Evolutionary conservation across 805 yeast genomes (phyloP).

Genomic region (Teunomyces lycoperdinae): DNA sequence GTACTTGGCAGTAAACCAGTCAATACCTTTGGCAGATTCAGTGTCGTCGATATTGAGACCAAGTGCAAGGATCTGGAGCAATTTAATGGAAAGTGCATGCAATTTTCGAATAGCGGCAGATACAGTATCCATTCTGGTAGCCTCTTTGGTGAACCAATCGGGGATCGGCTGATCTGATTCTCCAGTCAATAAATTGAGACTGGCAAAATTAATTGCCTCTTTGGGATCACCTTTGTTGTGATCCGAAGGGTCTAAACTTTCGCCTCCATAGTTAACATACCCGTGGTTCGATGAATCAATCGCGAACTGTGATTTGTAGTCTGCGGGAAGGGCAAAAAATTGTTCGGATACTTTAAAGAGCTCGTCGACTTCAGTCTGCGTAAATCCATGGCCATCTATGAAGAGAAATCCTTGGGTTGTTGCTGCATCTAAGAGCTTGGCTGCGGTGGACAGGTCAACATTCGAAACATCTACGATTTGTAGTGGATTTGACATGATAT

Average conservation of each 20-base stretch:
- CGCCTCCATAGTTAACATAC: constrained; percentile 54
- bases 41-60: constrained; percentile 60
- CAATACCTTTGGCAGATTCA: constrained; percentile 28
- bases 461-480: constrained; percentile 58
- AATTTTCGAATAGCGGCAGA: constrained; percentile 40
- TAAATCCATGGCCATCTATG: constrained; percentile 65
- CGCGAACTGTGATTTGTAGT: constrained; percentile 47
- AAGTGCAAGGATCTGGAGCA: constrained; percentile 56
- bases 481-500: constrained; percentile 39
- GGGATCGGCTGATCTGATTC: constrained; percentile 44
- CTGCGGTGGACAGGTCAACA: constrained; percentile 43
- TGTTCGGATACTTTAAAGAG: constrained; percentile 48
- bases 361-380: constrained; percentile 50
- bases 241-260: constrained; percentile 41
- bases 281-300: constrained; percentile 61
- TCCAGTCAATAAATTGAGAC: constrained; percentile 51
- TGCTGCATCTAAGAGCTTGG: constrained; percentile 55
- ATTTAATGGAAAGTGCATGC: constrained; percentile 45
- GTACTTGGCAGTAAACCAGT: constrained; percentile 67
- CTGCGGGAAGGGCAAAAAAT: constrained; percentile 51
- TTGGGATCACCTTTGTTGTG: constrained; percentile 55
- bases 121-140: constrained; percentile 42
- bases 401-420: constrained; percentile 63
- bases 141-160: constrained; percentile 41
- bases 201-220: constrained; percentile 68